Evolutionary conservation across 352 stramenopile genomes (phyloP), one percentile per base, ranked within the genome.

Genomic region (Globisporangium spinosum): DNA sequence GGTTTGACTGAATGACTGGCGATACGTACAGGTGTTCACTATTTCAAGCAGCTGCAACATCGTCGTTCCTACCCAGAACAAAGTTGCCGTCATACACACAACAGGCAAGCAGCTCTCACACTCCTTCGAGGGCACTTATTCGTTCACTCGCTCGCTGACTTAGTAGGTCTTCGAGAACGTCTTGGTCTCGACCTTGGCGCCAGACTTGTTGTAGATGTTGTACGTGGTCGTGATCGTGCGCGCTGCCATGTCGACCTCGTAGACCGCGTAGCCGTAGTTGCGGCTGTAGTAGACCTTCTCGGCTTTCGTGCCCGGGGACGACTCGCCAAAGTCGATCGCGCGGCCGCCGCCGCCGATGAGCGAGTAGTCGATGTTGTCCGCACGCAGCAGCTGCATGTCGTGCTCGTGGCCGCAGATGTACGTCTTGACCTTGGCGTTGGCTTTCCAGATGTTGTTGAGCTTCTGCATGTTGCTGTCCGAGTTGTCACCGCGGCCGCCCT

Each of bases 331-430:
- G 56, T 78, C 69, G 43, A 79, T 72, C 20, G 67, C 70, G 22
- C 75, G 75, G 2, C 75, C 75, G 43, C 75, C 67, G 45, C 75
- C 75, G 29, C 75, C 75, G 57, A 81, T 72, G 64, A 77, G 70
- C 64, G 76, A 79, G 64, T 79, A 81, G 70, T 81, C 70, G 47
- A 67, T 73, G 29, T 58, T 43, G 22, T 70, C 61, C 2, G 65
- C 54, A 15, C 67, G 72, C 67, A 81, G 58, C 62, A 71, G 72
- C 70, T 81, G 75, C 72, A 81, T 77, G 67, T 81, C 75, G 63
- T 81, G 75, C 65, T 81, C 72, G 72, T 80, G 75, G 57, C 74
- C 74, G 56, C 71, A 77, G 56, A 80, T 58, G 62, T 80, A 80
- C 54, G 64, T 70, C 67, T 76, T 77, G 59, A 78, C 74, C 57